Evolutionary conservation across 257 asterid species (phyloP), one percentile per base, ranked within the genome.

Genomic region (Penstemon newberryi): DNA sequence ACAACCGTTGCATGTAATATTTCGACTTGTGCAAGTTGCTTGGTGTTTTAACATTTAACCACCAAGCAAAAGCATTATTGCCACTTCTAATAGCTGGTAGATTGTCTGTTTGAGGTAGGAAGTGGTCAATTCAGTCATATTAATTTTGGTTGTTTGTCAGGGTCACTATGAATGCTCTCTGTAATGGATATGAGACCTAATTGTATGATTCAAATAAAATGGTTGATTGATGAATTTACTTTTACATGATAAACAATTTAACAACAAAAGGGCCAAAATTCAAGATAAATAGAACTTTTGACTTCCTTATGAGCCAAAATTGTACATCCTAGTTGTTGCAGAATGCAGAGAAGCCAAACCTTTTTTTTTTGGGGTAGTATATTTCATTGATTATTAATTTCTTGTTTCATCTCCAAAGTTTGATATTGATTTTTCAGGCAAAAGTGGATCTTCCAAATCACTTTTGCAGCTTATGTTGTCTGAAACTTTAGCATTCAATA

Each of bases 361-460:
- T n/a, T 1, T 1, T 25, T 1, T 25, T 39, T 7, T 18, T 13
- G 19, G 1, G 33, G 4, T 42, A 45, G 10, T 5, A 39, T 12
- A 8, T 41, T 25, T 5, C 10, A 9, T 46, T 41, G 25, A n/a
- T n/a, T 37, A 49, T 6, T 33, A 45, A 7, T 8, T 15, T 39
- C 62, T 9, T 19, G 11, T 38, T 49, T 55, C 10, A 7, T 19
- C 33, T 61, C 42, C 57, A 40, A 54, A 25, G 1, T 3, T 54
- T 39, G 8, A 3, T 33, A 12, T 1, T 67, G 60, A 63, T 44
- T 61, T 61, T 44, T 45, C 74, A 61, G 63, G 52, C 79, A 84
- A 70, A 43, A 84, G 79, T 19, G 85, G 83, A 40, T 72, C 82
- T 63, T 81, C 79, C 76, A 81, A 74, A 72, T 81, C 83, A 57